Evolutionary conservation across 345 rosid species (phyloP).

Genomic region (Populus euphratica): DNA sequence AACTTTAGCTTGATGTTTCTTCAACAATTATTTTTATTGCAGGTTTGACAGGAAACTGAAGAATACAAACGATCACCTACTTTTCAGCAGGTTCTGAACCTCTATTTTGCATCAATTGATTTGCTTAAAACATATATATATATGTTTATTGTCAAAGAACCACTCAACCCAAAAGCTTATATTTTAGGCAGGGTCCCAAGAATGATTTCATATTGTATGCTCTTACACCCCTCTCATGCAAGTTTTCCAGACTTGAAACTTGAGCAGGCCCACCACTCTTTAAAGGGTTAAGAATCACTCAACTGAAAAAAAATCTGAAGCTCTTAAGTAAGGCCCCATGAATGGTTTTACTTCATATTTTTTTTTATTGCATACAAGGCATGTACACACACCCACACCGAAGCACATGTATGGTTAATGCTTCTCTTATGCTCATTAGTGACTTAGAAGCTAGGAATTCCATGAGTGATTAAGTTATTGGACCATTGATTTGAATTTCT

Average conservation of each 20-base stretch:
- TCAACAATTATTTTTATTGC: slow-evolving; percentile 27
- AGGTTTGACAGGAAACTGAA: slow-evolving; percentile 93
- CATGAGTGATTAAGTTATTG: not conserved
- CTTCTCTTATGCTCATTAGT: not conserved
- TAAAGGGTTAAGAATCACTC: not conserved
- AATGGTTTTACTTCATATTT: not conserved
- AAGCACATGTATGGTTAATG: not conserved
- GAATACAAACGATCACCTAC: slow-evolving; percentile 86
- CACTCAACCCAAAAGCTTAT: too few species aligned
- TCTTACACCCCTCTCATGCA: not conserved
- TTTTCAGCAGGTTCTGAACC: slow-evolving; percentile 78
- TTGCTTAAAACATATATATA: not conserved
- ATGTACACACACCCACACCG: too few species aligned
- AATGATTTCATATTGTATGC: too few species aligned
- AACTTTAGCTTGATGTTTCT: not conserved
- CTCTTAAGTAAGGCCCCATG: not conserved
- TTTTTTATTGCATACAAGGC: not conserved
- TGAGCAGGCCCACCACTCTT: not conserved
- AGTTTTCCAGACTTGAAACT: not conserved
- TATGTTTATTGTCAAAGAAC: too few species aligned
- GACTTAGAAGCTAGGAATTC: not conserved
- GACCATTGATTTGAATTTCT: not conserved
- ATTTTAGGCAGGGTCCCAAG: too few species aligned
- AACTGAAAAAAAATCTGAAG: too few species aligned
- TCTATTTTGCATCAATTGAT: not conserved